Conservation (phyloP, 2,329 filamentous ascomycete genomes). For the Phialophora macrospora region DNA sequence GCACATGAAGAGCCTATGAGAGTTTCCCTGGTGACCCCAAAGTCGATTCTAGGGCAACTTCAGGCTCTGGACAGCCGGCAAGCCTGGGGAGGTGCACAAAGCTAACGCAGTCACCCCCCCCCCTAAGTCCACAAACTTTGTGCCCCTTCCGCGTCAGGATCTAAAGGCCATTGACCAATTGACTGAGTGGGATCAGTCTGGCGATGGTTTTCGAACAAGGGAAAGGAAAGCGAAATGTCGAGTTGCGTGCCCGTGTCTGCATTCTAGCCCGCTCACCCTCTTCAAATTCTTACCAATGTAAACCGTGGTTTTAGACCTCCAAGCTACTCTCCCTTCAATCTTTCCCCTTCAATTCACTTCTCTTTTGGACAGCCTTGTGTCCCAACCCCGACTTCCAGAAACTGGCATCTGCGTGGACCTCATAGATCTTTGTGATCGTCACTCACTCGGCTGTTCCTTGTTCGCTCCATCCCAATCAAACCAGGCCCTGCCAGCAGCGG, state of each 20-base stretch:
- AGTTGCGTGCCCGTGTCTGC: slow-evolving; percentile 6
- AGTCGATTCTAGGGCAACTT: slow-evolving; percentile 15
- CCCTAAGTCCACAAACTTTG: slow-evolving; percentile 6
- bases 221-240: slow-evolving; percentile 20
- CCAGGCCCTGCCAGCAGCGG: slow-evolving; percentile 9
- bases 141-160: slow-evolving; percentile 14
- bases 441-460: slow-evolving; percentile 4
- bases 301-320: slow-evolving; percentile 7
- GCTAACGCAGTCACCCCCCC: slow-evolving; percentile 17
- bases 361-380: not conserved
- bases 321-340: slow-evolving; percentile 4
- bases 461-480: slow-evolving; percentile 3
- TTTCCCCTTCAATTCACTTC: not conserved
- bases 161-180: slow-evolving; percentile 10
- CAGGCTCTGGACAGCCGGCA: slow-evolving; percentile 14
- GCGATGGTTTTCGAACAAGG: slow-evolving; percentile 6
- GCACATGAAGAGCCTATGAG: slow-evolving; percentile 2
- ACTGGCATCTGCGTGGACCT: not conserved
- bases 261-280: slow-evolving; percentile 4
- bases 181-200: not conserved
- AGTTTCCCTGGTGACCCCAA: not conserved
- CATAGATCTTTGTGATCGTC: slow-evolving; percentile 10
- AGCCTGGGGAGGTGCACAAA: slow-evolving; percentile 16
- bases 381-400: not conserved
- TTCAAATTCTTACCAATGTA: slow-evolving; percentile 10